Percentiles rank a stretch among this genome's conserved stretches.
These are phyloP conservation scores for Diutina neorugosa DNA, from an alignment of 1,139 yeast species.

Conservation along the genomic window DNA sequence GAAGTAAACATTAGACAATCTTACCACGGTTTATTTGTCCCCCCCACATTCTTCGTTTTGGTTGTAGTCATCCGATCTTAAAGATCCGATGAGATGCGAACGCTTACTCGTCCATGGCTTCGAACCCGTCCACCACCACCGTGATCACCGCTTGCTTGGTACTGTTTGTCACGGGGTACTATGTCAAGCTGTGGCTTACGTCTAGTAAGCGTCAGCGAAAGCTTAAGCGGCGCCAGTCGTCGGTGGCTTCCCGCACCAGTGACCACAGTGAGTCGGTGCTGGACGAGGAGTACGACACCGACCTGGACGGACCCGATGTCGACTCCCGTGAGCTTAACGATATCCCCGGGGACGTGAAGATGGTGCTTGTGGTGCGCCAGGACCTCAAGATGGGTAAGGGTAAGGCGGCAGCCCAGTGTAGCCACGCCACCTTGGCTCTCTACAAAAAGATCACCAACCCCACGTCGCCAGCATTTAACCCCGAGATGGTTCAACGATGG, in stretches of 20 bases:
- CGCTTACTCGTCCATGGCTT: not conserved
- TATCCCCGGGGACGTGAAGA: conserved; percentile 67
- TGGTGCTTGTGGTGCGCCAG: conserved; percentile 81
- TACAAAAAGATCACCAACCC: conserved; percentile 58
- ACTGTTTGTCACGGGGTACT: conserved; percentile 18
- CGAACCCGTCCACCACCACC: not conserved
- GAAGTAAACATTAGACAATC: not conserved
- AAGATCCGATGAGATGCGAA: not conserved
- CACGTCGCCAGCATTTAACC: conserved; percentile 43
- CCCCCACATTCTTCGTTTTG: too few relatives aligned
- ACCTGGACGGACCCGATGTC: conserved; percentile 31
- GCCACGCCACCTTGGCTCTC: conserved; percentile 92
- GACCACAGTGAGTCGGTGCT: not conserved
- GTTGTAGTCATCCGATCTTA: not conserved
- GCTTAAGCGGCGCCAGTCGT: not conserved
- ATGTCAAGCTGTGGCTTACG: conserved; percentile 10
- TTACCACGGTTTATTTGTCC: too few relatives aligned
- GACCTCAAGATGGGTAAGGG: conserved; percentile 93
- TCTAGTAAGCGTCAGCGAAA: not conserved
- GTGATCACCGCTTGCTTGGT: conserved; percentile 14
- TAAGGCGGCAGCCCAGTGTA: conserved; percentile 94
- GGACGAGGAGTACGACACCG: conserved; percentile 20
- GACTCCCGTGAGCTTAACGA: conserved; percentile 47
- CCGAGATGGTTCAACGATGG: conserved; percentile 65
- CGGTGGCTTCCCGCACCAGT: not conserved